A percentile compares a stretch with the other conserved stretches of the same genome.
Evolutionary conservation across 2,329 filamentous ascomycete genomes (phyloP).

Genomic region (Penicillium sp.): DNA sequence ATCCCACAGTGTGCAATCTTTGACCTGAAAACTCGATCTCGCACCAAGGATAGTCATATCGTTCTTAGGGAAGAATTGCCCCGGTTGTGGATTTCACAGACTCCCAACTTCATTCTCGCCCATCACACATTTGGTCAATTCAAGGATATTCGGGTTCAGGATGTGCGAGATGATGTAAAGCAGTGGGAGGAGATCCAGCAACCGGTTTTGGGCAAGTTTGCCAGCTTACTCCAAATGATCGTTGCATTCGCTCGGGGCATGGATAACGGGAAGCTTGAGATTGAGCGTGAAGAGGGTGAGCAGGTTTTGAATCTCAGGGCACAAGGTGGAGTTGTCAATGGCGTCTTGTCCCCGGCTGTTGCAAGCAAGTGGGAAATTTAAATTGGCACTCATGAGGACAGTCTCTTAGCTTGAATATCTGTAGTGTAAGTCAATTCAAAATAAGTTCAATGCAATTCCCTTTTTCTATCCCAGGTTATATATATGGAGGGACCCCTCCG

Average conservation of each 20-base stretch:
- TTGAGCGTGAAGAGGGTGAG: conserved; percentile 25
- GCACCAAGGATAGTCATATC: conserved; percentile 33
- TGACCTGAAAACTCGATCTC: conserved; percentile 53
- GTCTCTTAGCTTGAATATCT: neutral
- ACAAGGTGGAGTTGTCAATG: conserved; percentile 3
- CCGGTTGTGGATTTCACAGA: conserved; percentile 52
- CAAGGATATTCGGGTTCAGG: conserved; percentile 39
- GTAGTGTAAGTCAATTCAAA: neutral
- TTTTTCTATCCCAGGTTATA: neutral
- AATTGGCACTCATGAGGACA: neutral
- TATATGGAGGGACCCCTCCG: too few relatives aligned
- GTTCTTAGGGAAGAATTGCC: conserved; percentile 43
- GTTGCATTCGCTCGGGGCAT: conserved; percentile 18
- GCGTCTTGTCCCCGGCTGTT: conserved; percentile 3
- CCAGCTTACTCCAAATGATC: conserved; percentile 19
- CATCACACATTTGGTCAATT: conserved; percentile 49
- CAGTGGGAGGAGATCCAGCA: conserved; percentile 46
- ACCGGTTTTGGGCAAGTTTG: conserved; percentile 11
- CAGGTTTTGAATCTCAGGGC: conserved; percentile 33
- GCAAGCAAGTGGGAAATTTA: neutral
- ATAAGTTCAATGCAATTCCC: neutral
- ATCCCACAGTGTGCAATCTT: conserved; percentile 49
- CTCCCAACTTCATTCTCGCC: conserved; percentile 52
- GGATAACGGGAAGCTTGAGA: conserved; percentile 22
- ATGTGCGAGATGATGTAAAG: conserved; percentile 38